Evolutionary conservation across 352 stramenopile genomes (phyloP).

Genomic region (Paralagenidium karlingii): DNA sequence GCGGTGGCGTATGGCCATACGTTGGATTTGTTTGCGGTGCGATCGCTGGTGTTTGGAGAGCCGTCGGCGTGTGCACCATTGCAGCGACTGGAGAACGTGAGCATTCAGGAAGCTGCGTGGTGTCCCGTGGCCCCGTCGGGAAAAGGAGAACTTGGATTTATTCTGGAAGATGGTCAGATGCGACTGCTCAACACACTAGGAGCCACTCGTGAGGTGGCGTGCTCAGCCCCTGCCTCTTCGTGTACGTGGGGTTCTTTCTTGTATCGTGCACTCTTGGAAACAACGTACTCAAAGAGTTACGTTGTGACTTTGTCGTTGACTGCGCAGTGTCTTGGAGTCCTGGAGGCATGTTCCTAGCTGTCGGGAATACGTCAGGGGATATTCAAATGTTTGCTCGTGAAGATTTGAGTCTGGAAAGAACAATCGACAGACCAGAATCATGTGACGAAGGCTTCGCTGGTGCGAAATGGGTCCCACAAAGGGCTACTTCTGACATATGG

Average conservation of each 20-base stretch:
- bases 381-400: constrained; percentile 20
- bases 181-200: neutral
- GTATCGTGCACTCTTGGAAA: too few species aligned
- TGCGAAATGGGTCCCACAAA: too few species aligned
- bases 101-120: constrained; percentile 37
- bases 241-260: too few species aligned
- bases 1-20: constrained; percentile 32
- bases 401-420: constrained; percentile 14
- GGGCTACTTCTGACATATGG: too few species aligned
- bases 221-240: too few species aligned
- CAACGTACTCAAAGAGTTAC: too few species aligned
- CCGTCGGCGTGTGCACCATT: constrained; percentile 17
- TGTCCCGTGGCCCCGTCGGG: constrained; percentile 8
- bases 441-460: constrained; percentile 18
- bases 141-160: neutral
- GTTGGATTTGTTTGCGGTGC: constrained; percentile 41
- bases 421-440: constrained; percentile 22
- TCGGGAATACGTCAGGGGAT: constrained; percentile 18
- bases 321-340: constrained; percentile 33
- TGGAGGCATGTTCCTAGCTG: constrained; percentile 21
- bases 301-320: too few species aligned
- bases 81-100: constrained; percentile 18
- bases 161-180: neutral
- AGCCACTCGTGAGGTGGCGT: neutral
- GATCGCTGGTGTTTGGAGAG: constrained; percentile 10